Percentiles rank a stretch among this genome's conserved stretches.
Evolutionary conservation across 208 protist genomes (phyloP).

Genomic region (Naegleria gruberi): DNA sequence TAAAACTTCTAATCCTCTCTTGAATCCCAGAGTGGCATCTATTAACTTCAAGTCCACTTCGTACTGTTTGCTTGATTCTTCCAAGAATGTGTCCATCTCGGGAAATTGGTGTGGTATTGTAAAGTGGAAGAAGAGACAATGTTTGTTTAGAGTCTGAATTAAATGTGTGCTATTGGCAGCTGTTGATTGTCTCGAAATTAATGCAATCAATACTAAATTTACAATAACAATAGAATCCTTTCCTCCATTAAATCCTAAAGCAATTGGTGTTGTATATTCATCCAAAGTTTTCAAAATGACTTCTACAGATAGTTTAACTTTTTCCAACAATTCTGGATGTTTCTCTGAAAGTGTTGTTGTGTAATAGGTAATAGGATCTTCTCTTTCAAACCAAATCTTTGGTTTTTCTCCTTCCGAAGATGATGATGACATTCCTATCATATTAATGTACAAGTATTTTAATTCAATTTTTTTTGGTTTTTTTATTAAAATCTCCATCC

Average conservation of each 20-base stretch:
- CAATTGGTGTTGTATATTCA: not conserved
- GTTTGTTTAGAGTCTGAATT: not conserved
- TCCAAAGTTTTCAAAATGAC: not conserved
- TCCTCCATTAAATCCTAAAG: conserved; percentile 5
- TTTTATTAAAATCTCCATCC: too few species aligned
- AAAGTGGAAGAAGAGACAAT: conserved; percentile 4
- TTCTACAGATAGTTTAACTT: conserved; percentile 2
- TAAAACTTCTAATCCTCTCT: not conserved
- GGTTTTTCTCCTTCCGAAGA: not conserved
- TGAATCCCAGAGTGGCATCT: not conserved
- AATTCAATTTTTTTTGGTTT: too few species aligned
- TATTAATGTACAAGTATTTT: too few species aligned
- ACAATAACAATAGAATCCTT: conserved; percentile 12
- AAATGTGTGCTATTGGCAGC: not conserved
- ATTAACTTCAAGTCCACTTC: not conserved
- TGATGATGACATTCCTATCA: too few species aligned
- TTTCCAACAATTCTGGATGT: not conserved
- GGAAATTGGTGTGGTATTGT: not conserved
- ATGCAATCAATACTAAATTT: not conserved
- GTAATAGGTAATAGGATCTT: not conserved
- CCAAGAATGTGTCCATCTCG: not conserved
- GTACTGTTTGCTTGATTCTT: not conserved
- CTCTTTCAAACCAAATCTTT: not conserved
- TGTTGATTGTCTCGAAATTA: not conserved
- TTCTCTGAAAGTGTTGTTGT: not conserved